Base-by-base conservation (phyloP, 1,284 basidiomycete species). In the Rhodotorula mucilaginosa region DNA sequence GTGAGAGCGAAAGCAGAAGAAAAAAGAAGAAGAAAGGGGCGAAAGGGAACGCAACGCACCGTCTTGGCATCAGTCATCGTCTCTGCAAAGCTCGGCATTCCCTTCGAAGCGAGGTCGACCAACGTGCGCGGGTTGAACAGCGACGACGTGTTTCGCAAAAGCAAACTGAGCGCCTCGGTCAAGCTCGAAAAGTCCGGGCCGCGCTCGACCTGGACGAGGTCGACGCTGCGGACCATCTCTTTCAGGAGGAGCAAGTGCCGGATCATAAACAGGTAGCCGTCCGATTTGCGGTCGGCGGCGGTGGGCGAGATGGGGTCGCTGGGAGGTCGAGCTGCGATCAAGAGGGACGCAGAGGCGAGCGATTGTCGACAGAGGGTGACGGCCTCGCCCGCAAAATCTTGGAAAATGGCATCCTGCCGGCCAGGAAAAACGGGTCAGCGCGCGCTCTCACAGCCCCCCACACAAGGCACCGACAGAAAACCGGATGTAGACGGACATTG, bases 341-440 rank as follows among this genome's bases (percentile, higher is more conserved):
- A 83, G 29, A 89, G 86, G 0, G 91, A 84, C 0, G 90, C 92
- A 7, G 85, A 81, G 29, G 89, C 83, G 12, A 97, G 85, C 0
- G 92, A 93, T 71, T 88, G 85, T 54, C 89, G 87, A 80, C 93
- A 95, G 5, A 93, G 83, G 21, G 86, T 85, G 48, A 96, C 86
- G 0, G 93, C 91, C 82, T 97, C 93, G 80, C 93, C 91, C 0
- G 94, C 92, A 59, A 97, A 90, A 79, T 97, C 94, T 78, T 92
- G 90, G 74, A 96, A 97, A 71, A 97, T 94, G 2, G 88, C 89
- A 23, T 90, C 88, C 92, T 95, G 76, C 49, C 5, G 47, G 46
- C 2, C 8, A 19, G 10, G n/a, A 26, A 44, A 51, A n/a, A n/a
- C n/a, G n/a, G 63, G 58, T 15, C 1, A n/a, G 39, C 34, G 21